phyloP scores from a whole-genome alignment of 2,329 filamentous ascomycete genomes.

The Fusarium brachygibbosum region DNA sequence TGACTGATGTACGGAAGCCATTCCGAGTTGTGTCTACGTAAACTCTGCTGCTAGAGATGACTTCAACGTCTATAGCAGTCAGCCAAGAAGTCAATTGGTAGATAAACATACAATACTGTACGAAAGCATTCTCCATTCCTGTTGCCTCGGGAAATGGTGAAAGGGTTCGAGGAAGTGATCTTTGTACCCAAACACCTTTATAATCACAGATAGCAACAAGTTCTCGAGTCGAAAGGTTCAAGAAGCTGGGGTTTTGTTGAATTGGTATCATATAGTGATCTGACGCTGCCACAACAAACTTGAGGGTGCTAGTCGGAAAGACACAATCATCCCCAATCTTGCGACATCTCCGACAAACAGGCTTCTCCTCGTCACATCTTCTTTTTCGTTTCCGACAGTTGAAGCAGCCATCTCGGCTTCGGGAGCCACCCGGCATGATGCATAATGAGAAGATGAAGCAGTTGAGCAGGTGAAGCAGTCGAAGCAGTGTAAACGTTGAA shows the following conservation, averaged over 20 bases:
- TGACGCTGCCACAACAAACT: slow-evolving; percentile 40
- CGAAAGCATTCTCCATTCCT: slow-evolving; percentile 32
- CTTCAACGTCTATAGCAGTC: slow-evolving; percentile 37
- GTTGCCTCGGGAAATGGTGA: slow-evolving; percentile 26
- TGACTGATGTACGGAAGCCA: slow-evolving; percentile 42
- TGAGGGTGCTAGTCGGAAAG: slow-evolving; percentile 38
- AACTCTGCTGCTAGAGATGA: slow-evolving; percentile 44
- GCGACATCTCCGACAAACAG: slow-evolving; percentile 33
- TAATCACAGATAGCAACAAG: slow-evolving; percentile 17
- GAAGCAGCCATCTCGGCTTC: slow-evolving; percentile 54
- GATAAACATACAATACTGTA: slow-evolving; percentile 43
- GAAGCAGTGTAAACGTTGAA: not conserved
- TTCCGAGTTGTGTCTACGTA: slow-evolving; percentile 44
- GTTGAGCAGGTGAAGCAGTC: no score
- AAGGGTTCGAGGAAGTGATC: slow-evolving; percentile 15
- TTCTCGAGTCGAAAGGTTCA: slow-evolving; percentile 39
- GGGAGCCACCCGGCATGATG: slow-evolving; percentile 43
- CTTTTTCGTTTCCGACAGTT: slow-evolving; percentile 65
- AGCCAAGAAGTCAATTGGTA: not conserved
- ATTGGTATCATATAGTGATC: slow-evolving; percentile 32
- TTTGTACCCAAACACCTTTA: not conserved
- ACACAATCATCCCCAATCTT: slow-evolving; percentile 35
- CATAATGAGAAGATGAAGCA: slow-evolving; percentile 14
- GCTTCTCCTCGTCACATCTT: slow-evolving; percentile 58
- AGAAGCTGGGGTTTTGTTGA: slow-evolving; percentile 19